Conservation (phyloP, 768 basidiomycete genomes). For the Lactarius vividus region DNA sequence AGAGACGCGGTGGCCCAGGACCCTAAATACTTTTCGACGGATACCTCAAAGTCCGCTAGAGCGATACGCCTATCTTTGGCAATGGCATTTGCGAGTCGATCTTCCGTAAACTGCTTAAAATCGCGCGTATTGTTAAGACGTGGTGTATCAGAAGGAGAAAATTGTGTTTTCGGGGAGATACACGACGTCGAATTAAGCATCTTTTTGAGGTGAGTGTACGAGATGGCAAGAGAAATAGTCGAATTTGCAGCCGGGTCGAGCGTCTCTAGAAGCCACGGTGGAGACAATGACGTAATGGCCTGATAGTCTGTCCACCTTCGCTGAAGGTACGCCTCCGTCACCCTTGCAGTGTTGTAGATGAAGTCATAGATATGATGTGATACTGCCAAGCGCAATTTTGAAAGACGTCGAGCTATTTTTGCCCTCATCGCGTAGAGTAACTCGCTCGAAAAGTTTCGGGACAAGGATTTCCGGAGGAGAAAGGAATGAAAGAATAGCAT, state of each 20-base stretch:
- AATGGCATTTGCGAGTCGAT: not conserved
- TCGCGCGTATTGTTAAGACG: not conserved
- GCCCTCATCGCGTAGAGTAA: conserved; percentile 33
- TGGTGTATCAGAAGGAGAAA: not conserved
- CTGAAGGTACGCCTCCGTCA: conserved; percentile 2
- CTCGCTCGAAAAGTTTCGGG: conserved; percentile 32
- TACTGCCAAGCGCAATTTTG: conserved; percentile 23
- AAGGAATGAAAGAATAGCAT: conserved; percentile 39
- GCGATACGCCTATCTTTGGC: conserved; percentile 5
- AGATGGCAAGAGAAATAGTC: conserved; percentile 1
- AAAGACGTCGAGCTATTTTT: conserved; percentile 31
- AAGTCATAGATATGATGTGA: not conserved
- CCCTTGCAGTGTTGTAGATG: not conserved
- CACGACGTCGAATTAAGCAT: not conserved
- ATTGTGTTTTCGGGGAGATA: not conserved
- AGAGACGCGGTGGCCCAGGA: conserved; percentile 1
- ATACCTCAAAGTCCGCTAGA: conserved; percentile 15
- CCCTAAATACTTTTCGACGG: conserved; percentile 4
- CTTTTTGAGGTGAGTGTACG: conserved; percentile 10
- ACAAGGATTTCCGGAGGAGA: conserved; percentile 27
- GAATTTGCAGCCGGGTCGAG: conserved; percentile 11
- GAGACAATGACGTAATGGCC: not conserved
- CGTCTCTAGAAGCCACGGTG: not conserved
- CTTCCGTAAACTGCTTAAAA: conserved; percentile 6
- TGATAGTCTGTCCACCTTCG: conserved; percentile 15